Base-by-base conservation (phyloP, 139 green algal genomes). In the Chlamydomonas schloesseri region DNA sequence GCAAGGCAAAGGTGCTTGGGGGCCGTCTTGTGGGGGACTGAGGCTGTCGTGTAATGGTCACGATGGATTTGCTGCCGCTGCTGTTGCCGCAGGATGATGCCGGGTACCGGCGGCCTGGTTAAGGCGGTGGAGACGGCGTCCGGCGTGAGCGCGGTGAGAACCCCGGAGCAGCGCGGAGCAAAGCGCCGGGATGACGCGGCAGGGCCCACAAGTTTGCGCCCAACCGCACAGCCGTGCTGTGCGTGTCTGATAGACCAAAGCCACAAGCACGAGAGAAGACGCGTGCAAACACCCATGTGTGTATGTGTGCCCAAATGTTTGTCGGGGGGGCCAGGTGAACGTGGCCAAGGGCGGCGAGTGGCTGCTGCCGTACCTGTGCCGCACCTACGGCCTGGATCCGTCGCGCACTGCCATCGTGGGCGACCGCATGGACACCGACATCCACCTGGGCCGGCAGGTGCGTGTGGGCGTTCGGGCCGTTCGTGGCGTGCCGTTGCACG, bases 301-400 rank as follows among this genome's bases (percentile, higher is more conserved):
- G 11, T 11, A 57, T 14, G 11, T 11, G 50, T 57, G 50, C 11
- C 50, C 50, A 57, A 57, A 57, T 11, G 50, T 14, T 57, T 57
- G 50, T 14, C 50, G 50, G 11, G 11, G 50, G 11, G 11, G 14
- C 11, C 89, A 94, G 91, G 67, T 94, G 24, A 92, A 94, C 36
- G 92, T 94, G 8, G 94, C 93, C 81, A 96, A 96, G 82, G 94
- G 91, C 17, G 93, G 94, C 31, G 21, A 75, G 20, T 96, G 93
- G 94, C 89, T 96, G 74, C 87, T 96, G 65, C 93, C 93, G 36
- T 94, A 91, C 81, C 76, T 96, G n/a, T 81, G 88, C 55, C n/a
- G 71, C 9, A 53, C 84, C 28, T 91, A 89, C 69, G 47, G 72
- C n/a, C 71, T 96, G 47, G 46, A 88, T 15, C 90, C 91, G 0